Base-by-base conservation (phyloP, 2,329 filamentous ascomycete species). In the Teratosphaeria zuluensis region DNA sequence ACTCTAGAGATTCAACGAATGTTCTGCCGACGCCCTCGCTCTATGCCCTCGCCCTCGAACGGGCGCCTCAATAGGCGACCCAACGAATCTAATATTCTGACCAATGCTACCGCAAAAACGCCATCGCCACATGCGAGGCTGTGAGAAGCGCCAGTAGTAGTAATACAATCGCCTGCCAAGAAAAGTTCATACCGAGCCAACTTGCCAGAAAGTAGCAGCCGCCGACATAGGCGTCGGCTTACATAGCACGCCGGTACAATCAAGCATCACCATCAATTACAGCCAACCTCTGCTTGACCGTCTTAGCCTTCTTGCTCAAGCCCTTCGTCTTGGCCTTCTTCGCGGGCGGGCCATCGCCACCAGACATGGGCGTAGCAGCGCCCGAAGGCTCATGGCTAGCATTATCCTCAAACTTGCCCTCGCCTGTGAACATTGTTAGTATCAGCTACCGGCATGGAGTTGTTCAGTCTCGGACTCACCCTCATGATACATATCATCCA, bases 401-500 rank as follows among this genome's bases (percentile, higher is more conserved):
- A 72, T 95, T 91, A 67, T 97, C 92, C 67, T 97, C 92, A 75
- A 99, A 99, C 72, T 96, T 86, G 61, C 94, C 94, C 80, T 99
- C 94, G 68, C 92, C 92, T 97, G 69, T 56, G 35, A 35, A 6
- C 54, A 48, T 58, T n/a, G 56, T 62, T 54, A 66, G 56, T 56
- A 24, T 8, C 4, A 59, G 42, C 38, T 56, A 24, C 54, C 30
- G 30, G 14, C 31, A 38, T 21, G 38, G 9, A 42, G n/a, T 48
- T 14, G 35, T 38, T 9, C 30, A 11, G 31, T n/a, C 7, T 16
- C 30, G 4, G 51, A 77, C 89, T 85, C 74, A 96, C 94, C 94
- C 81, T 99, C 94, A 73, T 99, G 94, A 77, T 99, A 99, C 89
- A 99, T 91, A 71, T 96, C 92, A 73, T 97, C 94, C 74, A 97